phyloP scores from a whole-genome alignment of 1,284 basidiomycete species.

The Grifola frondosa region DNA sequence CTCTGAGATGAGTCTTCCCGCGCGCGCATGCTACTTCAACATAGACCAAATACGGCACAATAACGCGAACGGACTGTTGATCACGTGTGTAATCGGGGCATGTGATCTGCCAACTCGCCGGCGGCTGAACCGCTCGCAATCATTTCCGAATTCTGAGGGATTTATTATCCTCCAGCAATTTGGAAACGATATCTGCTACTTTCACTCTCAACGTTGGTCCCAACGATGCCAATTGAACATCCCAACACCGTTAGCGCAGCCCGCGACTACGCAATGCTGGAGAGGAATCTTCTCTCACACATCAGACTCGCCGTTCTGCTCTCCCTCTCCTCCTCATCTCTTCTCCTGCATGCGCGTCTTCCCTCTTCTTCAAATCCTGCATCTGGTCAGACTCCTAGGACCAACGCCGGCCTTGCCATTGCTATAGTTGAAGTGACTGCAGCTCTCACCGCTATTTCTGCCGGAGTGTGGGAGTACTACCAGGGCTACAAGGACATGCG shows the following conservation, averaged over 20 bases:
- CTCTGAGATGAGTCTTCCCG: no score
- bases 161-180: no score
- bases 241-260: conserved; percentile 47
- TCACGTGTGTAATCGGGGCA: no score
- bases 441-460: conserved; percentile 52
- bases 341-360: conserved; percentile 59
- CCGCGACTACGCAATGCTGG: conserved; percentile 73
- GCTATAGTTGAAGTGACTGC: conserved; percentile 36
- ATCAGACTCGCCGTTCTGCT: conserved; percentile 64
- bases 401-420: conserved; percentile 26
- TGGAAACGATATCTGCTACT: no score
- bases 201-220: background rate
- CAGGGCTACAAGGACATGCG: conserved; percentile 55
- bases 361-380: conserved; percentile 37
- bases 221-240: conserved; percentile 27
- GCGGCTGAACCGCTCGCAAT: no score
- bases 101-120: no score
- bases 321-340: conserved; percentile 59
- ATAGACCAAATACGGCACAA: conserved; percentile 44
- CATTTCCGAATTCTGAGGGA: no score
- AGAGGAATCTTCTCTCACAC: conserved; percentile 69
- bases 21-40: no score
- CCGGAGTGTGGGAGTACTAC: conserved; percentile 65
- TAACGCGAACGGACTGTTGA: no score
- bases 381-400: conserved; percentile 20